Evolutionary conservation across 176 grass and related monocot species (phyloP).

Genomic region (Metroxylon sagu): DNA sequence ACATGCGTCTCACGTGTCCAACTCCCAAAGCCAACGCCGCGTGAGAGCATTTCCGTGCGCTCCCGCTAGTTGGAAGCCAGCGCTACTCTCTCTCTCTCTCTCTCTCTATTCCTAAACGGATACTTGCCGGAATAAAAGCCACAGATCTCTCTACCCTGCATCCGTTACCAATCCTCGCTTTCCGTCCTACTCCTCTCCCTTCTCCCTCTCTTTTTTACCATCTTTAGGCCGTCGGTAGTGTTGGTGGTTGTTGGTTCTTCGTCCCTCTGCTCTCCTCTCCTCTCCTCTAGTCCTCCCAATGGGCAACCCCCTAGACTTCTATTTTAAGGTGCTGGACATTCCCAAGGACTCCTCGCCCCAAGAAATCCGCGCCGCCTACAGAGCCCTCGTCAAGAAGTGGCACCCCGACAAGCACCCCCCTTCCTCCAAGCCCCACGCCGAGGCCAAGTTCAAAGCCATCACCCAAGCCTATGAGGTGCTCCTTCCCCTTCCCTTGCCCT

Average conservation of each 20-base stretch:
- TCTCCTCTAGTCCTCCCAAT: slow-evolving; percentile 15
- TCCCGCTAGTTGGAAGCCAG: no score
- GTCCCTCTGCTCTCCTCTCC: background rate
- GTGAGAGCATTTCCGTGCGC: no score
- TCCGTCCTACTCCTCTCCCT: background rate
- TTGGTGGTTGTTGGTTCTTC: background rate
- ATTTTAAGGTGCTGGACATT: slow-evolving; percentile 68
- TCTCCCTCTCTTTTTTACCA: background rate
- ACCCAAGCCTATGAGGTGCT: slow-evolving; percentile 81
- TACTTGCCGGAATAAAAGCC: slow-evolving; percentile 34
- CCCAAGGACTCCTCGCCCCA: slow-evolving; percentile 50
- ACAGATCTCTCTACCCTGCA: slow-evolving; percentile 19
- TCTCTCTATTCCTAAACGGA: background rate
- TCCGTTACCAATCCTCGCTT: background rate
- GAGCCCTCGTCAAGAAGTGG: slow-evolving; percentile 77
- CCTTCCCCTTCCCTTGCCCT: no score
- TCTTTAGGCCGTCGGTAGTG: background rate
- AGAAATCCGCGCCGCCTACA: slow-evolving; percentile 81
- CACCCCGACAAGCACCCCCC: slow-evolving; percentile 97
- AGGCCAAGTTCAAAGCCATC: slow-evolving; percentile 86
- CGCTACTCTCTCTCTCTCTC: background rate
- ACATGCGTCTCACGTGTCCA: no score
- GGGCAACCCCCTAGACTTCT: slow-evolving; percentile 65
- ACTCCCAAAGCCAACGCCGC: no score
- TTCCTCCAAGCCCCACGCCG: slow-evolving; percentile 79